Base-by-base conservation (phyloP, 352 stramenopile genomes). In the Globisporangium spinosum region DNA sequence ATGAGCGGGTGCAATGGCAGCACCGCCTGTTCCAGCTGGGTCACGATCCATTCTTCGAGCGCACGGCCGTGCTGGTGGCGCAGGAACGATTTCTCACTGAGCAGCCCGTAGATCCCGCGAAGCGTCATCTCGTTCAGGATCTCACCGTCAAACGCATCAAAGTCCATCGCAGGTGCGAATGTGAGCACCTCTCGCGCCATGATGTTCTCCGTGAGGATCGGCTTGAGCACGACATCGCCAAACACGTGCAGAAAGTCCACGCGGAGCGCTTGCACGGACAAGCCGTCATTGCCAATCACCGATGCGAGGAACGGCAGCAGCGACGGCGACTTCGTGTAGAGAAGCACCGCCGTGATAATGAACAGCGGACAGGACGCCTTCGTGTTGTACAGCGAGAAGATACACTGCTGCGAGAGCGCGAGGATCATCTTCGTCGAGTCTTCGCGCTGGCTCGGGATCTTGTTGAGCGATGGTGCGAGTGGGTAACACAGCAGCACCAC, bases 41-140 rank as follows among this genome's bases (percentile, higher is more conserved):
- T 65, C 45, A 72, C 61, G 2, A 91, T 56, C 81, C 83, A 90
- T 25, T 70, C 78, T 59, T 90, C 78, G 1, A 91, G 74, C 22
- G 76, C 74, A n/a, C 76, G 75, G 0, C 55, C 77, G 58, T 89
- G 78, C 45, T 89, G 81, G 23, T 90, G 82, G 0, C 83, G 72
- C 57, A 91, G 64, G 45, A 89, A 90, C 22, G 83, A 91, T 23
- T 87, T 87, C 25, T 91, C 83, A 22, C 78, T 79, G 23, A 91
- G 70, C 43, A 91, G 34, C 1, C 80, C 79, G 29, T 89, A 71
- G 3, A 89, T 64, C 56, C 72, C 75, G 63, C 80, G 74, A 22
- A 91, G 54, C 8, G 80, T 83, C 32, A 89, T 77, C 27, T 91
- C 83, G 9, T 72, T 56, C 51, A 87, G 71, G 3, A 78, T 67